Base-by-base conservation (phyloP, 306 rosid species). In the Dryas drummondii region DNA sequence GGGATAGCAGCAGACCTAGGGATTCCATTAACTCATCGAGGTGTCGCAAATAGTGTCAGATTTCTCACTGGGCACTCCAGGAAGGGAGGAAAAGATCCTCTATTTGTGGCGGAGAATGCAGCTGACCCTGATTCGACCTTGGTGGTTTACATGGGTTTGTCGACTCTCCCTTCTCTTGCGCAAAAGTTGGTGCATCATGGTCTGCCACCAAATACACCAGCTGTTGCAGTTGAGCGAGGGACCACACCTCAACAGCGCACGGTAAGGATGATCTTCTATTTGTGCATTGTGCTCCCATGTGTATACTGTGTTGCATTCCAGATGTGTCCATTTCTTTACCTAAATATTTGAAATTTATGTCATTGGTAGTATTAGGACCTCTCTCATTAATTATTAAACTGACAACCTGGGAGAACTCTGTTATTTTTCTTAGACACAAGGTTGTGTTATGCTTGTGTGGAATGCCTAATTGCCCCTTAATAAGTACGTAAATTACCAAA, bases 11-110 rank as follows among this genome's bases (percentile, higher is more conserved):
- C 97, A 5, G 88, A 88, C 82, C 70, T 94, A 32, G 98, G 96
- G 70, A 87, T 94, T 80, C 98, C 97, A 10, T 81, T 94, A 73
- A 94, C 98, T 60, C 98, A 94, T 68, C 86, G 97, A 4, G 96
- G 96, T 40, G 82, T 94, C 53, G 87, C 98, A 81, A 90, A 74
- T 16, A 94, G 93, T 55, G 96, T 88, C 50, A 84, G 97, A 72
- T 94, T 94, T 73, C 96, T 94, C 69, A 91, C 97, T 0, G 98
- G 98, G 47, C 98, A 94, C 80, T 90, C 96, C 16, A 90, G 96
- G 74, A 90, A 91, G 79, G 98, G 98, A 72, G 96, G 98, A 79
- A 77, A 86, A 2, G 94, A 91, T 85, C 98, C 98, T 70, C 79
- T 94, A 10, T 94, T 88, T 76, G 94, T 91, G 32, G 97, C 96